phyloP scores from a whole-genome alignment of 495 filamentous ascomycete genomes.

The Daldinia decipiens region DNA sequence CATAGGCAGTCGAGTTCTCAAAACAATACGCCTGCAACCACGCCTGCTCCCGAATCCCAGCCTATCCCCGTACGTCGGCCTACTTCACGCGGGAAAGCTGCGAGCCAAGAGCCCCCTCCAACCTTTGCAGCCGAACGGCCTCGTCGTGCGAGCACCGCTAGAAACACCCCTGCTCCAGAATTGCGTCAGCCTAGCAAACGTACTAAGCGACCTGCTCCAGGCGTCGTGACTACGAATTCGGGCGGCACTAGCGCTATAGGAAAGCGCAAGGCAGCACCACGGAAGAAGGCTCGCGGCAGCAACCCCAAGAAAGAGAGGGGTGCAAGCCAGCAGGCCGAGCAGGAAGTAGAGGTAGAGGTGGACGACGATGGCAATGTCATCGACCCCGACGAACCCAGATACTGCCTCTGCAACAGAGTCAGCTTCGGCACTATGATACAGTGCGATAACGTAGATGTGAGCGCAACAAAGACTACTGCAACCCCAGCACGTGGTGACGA shows the following conservation, averaged over 20 bases:
- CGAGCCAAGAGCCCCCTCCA: slow-evolving; percentile 58
- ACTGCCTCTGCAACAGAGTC: slow-evolving; percentile 91
- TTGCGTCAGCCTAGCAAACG: slow-evolving; percentile 58
- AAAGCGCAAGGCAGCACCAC: slow-evolving; percentile 80
- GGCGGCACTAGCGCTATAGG: slow-evolving; percentile 79
- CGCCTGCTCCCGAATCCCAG: slow-evolving; percentile 36
- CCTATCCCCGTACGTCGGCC: slow-evolving; percentile 50
- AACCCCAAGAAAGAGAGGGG: slow-evolving; percentile 62
- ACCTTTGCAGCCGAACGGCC: slow-evolving; percentile 61
- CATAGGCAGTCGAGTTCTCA: slow-evolving; percentile 46
- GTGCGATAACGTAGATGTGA: slow-evolving; percentile 90
- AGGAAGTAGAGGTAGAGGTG: slow-evolving; percentile 62
- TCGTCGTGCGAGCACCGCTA: slow-evolving; percentile 65
- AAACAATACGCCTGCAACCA: slow-evolving; percentile 31
- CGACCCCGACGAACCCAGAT: slow-evolving; percentile 86
- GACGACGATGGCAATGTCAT: slow-evolving; percentile 78
- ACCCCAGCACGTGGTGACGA: slow-evolving; percentile 22
- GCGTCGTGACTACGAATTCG: slow-evolving; percentile 74
- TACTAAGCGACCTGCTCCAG: slow-evolving; percentile 78
- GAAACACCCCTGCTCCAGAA: slow-evolving; percentile 66
- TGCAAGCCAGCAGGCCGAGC: slow-evolving; percentile 51
- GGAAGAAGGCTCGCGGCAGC: slow-evolving; percentile 62
- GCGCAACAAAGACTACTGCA: slow-evolving; percentile 48
- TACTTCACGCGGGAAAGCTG: slow-evolving; percentile 59
- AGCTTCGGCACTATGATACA: slow-evolving; percentile 95